Percentiles rank a stretch among this genome's conserved stretches.
These are phyloP conservation scores for Sordariomycetes sp. DNA, from an alignment of 2,329 filamentous ascomycete genomes.

Conservation along the genomic window DNA sequence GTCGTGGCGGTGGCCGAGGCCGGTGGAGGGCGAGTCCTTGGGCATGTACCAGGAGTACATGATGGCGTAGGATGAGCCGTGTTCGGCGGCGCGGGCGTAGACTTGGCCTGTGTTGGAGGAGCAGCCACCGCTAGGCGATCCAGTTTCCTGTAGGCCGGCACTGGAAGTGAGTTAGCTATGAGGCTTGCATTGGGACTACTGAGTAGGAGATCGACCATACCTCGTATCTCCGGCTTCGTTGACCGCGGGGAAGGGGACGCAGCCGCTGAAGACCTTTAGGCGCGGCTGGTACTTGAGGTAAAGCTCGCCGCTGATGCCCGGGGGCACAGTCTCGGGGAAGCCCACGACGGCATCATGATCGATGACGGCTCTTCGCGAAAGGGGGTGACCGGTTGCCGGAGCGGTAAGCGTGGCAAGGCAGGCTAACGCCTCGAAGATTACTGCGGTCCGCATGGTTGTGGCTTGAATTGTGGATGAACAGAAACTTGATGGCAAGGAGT, in stretches of 20 bases:
- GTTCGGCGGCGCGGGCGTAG: conserved; percentile 18
- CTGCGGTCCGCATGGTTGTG: neutral
- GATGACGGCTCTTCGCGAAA: conserved; percentile 10
- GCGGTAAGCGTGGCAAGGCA: neutral
- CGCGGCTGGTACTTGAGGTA: conserved; percentile 16
- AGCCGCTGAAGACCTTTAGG: conserved; percentile 37
- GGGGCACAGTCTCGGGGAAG: conserved; percentile 12
- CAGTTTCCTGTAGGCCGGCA: conserved; percentile 19
- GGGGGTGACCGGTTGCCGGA: neutral
- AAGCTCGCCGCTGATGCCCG: conserved; percentile 11
- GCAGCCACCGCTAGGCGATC: conserved; percentile 17
- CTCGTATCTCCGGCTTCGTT: conserved; percentile 41
- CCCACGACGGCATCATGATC: conserved; percentile 13
- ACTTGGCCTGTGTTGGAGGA: conserved; percentile 20
- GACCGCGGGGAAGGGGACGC: conserved; percentile 49
- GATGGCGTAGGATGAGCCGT: conserved; percentile 18
- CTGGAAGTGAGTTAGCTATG: conserved; percentile 8
- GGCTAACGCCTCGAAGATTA: neutral
- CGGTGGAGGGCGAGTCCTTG: conserved; percentile 23
- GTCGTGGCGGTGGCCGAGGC: conserved; percentile 22
- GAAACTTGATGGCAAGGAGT: neutral
- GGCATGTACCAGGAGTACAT: conserved; percentile 33
- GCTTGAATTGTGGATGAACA: neutral
- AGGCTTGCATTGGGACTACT: neutral
- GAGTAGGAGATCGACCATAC: conserved; percentile 21